These are phyloP conservation scores for Vitis riparia DNA, from an alignment of 164 flowering plant species.

Conservation along the genomic window DNA sequence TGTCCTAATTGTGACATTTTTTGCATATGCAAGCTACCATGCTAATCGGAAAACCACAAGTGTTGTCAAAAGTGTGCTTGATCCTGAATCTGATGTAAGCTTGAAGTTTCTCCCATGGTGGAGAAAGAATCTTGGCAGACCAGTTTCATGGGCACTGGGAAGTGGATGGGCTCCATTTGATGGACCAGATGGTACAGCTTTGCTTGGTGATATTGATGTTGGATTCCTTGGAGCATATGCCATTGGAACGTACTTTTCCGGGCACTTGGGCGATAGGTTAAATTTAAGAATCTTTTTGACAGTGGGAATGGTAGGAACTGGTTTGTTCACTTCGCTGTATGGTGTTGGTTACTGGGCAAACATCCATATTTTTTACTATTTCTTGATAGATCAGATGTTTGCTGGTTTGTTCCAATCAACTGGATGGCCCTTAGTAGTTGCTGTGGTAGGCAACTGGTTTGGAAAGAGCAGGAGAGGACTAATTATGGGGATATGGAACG, in stretches of 20 bases:
- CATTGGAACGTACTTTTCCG: slow-evolving; percentile 80
- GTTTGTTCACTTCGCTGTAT: slow-evolving; percentile 74
- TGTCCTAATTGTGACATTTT: slow-evolving; percentile 74
- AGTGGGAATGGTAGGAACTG: slow-evolving; percentile 89
- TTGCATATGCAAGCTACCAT: slow-evolving; percentile 81
- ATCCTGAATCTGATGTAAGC: slow-evolving; percentile 47
- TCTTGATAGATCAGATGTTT: slow-evolving; percentile 64
- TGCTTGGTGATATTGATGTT: slow-evolving; percentile 80
- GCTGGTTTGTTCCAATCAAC: slow-evolving; percentile 93
- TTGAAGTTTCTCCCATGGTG: slow-evolving; percentile 31
- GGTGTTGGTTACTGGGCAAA: slow-evolving; percentile 86
- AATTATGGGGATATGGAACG: slow-evolving; percentile 97
- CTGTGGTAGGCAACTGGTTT: slow-evolving; percentile 96
- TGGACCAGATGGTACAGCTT: slow-evolving; percentile 66
- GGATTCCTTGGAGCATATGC: slow-evolving; percentile 80
- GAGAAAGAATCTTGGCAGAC: slow-evolving; percentile 15
- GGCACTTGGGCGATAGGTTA: slow-evolving; percentile 84
- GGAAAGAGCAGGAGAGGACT: slow-evolving; percentile 89
- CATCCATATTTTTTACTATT: slow-evolving; percentile 70
- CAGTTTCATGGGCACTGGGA: slow-evolving; percentile 10
- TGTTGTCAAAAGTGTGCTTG: slow-evolving; percentile 82
- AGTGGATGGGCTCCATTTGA: slow-evolving; percentile 91
- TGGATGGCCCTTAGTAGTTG: slow-evolving; percentile 99
- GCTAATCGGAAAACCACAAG: slow-evolving; percentile 86
- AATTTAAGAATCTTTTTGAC: slow-evolving; percentile 75